Conservation (phyloP, 2,329 filamentous ascomycete species). For the Arthrocladium fulminans region DNA sequence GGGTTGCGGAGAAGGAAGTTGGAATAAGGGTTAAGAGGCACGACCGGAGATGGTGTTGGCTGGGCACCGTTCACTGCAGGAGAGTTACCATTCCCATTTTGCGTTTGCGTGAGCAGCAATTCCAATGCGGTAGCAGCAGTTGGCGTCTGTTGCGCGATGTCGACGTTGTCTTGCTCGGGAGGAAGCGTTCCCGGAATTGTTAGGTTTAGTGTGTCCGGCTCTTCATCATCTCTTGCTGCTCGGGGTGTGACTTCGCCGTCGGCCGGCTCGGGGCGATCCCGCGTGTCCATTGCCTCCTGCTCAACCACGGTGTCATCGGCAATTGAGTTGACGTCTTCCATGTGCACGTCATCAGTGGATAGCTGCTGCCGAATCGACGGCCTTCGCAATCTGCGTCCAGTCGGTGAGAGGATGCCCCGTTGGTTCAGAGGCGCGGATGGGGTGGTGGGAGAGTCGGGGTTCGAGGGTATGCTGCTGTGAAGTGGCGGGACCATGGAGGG, state of each 20-base stretch:
- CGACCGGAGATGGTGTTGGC: slow-evolving; percentile 62
- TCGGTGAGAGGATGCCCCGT: slow-evolving; percentile 45
- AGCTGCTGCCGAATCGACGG: slow-evolving; percentile 84
- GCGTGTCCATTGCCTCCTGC: slow-evolving; percentile 55
- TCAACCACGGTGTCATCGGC: slow-evolving; percentile 43
- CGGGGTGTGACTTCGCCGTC: slow-evolving; percentile 46
- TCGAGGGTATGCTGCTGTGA: slow-evolving; percentile 65
- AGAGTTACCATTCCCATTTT: slow-evolving; percentile 63
- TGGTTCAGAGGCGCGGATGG: slow-evolving; percentile 59
- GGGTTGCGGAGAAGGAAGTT: slow-evolving; percentile 70
- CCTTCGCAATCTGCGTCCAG: slow-evolving; percentile 55
- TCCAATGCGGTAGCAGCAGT: slow-evolving; percentile 80
- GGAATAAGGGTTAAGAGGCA: slow-evolving; percentile 63
- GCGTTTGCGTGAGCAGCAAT: slow-evolving; percentile 56
- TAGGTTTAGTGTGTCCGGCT: slow-evolving; percentile 64
- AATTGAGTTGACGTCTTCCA: slow-evolving; percentile 70
- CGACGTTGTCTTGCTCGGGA: slow-evolving; percentile 78
- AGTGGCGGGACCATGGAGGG: slow-evolving; percentile 70
- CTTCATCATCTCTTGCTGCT: slow-evolving; percentile 82
- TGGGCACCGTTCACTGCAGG: slow-evolving; percentile 57
- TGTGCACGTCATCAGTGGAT: slow-evolving; percentile 75
- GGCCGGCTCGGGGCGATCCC: neutral
- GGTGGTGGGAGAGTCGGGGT: slow-evolving; percentile 84
- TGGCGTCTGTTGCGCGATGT: slow-evolving; percentile 77
- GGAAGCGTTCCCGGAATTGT: slow-evolving; percentile 72